These are phyloP conservation scores for Cystobasidium pallidum DNA, from an alignment of 1,284 basidiomycete genomes.

Conservation along the genomic window DNA sequence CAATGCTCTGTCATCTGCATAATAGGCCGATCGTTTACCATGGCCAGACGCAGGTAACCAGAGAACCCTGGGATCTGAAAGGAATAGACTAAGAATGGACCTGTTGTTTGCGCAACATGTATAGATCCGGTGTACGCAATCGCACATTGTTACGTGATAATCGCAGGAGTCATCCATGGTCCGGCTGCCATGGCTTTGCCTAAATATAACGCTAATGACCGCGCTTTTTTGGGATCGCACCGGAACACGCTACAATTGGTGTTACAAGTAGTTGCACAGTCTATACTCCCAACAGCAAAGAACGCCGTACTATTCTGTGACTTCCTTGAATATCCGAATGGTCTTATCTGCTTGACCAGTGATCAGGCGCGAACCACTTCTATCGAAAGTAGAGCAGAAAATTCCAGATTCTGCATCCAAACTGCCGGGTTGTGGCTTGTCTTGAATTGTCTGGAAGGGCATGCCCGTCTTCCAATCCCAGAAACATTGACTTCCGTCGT, in stretches of 20 bases:
- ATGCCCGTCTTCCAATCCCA: conserved; percentile 96
- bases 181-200: no score
- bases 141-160: no score
- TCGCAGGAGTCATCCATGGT: no score
- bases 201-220: no score
- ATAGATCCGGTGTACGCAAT: no score
- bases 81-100: no score
- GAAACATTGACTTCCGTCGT: conserved; percentile 44
- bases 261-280: not conserved
- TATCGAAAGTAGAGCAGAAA: conserved; percentile 93
- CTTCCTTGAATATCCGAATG: conserved; percentile 66
- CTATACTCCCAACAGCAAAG: not conserved
- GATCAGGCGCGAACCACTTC: conserved; percentile 90
- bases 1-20: conserved; percentile 10
- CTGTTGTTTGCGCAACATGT: no score
- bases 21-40: not conserved
- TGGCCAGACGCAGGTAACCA: not conserved
- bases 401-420: conserved; percentile 90
- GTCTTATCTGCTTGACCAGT: conserved; percentile 99
- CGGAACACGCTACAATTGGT: conserved; percentile 7
- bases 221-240: not conserved
- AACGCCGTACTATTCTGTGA: conserved; percentile 13
- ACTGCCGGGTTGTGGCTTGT: conserved; percentile 94
- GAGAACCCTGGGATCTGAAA: not conserved
- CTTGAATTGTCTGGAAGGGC: conserved; percentile 91